Evolutionary conservation across 192 early-diverging fungal genomes (phyloP), one percentile per base, ranked within the genome.

Genomic region (Coemansia brasiliensis): DNA sequence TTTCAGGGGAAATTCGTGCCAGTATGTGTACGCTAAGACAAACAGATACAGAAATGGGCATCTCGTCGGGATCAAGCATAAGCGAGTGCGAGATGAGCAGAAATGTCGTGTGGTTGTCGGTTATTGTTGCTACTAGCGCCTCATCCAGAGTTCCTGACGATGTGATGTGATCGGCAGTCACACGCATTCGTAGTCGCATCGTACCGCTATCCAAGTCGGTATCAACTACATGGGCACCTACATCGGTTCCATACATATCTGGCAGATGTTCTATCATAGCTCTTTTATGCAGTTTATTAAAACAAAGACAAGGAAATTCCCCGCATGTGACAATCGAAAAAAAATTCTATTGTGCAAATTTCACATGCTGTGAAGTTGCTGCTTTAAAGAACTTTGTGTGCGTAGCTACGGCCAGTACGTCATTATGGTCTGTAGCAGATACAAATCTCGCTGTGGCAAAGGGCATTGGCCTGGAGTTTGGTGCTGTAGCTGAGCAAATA

Each of bases 351-450:
- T 7, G 6, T 5, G 32, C 32, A 13, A n/a, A 24, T 2, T 52
- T 52, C 50, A 52, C 50, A 52, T 52, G 50, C 32, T 35, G 7
- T 15, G 16, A 29, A 37, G n/a, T 7, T 29, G 32, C 32, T 25
- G 5, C 15, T 35, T 63, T 69, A 27, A 72, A 72, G 29, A 59
- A 67, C 52, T 76, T 76, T 50, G 67, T 69, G 25, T 76, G 74
- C 9, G 63, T 55, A 0, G 57, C 74, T 5, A 62, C 27, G 4
- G 74, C 67, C 32, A 67, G 59, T 11, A 67, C 57, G 16, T 46
- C 22, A 3, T 17, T 27, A 12, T 41, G 39, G 27, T 77, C 54
- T 4, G 12, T 20, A 9, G 73, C 54, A 2, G 22, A 26, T 16
- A 56, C 74, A 53, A 77, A 67, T 1, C 32, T 17, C 15, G 74